phyloP scores from a whole-genome alignment of 768 basidiomycete genomes.

The Boletus bicolor region DNA sequence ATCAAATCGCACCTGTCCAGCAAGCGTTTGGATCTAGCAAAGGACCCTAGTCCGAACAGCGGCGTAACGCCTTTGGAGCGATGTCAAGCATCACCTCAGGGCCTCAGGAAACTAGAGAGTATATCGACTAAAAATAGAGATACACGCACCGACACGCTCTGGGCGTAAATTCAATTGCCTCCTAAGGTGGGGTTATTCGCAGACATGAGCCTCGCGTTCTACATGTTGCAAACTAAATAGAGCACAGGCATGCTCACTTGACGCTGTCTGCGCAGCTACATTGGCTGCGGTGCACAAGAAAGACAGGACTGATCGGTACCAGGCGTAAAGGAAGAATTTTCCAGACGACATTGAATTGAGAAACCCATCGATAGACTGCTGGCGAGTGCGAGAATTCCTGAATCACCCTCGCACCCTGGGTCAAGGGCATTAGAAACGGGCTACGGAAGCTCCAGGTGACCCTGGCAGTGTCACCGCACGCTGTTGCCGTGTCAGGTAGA shows the following conservation, averaged over 20 bases:
- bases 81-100: too few species aligned
- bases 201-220: constrained; percentile 9
- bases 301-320: background rate
- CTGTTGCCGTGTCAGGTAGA: background rate
- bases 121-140: constrained; percentile 1
- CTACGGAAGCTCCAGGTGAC: background rate
- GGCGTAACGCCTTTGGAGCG: background rate
- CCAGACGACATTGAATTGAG: background rate
- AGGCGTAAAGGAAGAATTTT: too few species aligned
- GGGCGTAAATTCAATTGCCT: constrained; percentile 7
- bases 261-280: background rate
- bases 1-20: background rate
- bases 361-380: background rate
- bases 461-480: background rate
- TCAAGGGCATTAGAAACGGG: constrained; percentile 2
- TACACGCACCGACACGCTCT: background rate
- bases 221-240: constrained; percentile 9
- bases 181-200: background rate
- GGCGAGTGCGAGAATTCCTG: background rate
- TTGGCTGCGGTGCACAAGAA: background rate
- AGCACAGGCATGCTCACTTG: background rate
- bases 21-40: background rate
- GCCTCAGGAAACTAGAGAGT: too few species aligned
- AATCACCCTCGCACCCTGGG: constrained; percentile 5
- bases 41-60: background rate